These are phyloP conservation scores for Paracamarosporium sp. DNA, from an alignment of 2,329 filamentous ascomycete genomes.

Conservation along the genomic window DNA sequence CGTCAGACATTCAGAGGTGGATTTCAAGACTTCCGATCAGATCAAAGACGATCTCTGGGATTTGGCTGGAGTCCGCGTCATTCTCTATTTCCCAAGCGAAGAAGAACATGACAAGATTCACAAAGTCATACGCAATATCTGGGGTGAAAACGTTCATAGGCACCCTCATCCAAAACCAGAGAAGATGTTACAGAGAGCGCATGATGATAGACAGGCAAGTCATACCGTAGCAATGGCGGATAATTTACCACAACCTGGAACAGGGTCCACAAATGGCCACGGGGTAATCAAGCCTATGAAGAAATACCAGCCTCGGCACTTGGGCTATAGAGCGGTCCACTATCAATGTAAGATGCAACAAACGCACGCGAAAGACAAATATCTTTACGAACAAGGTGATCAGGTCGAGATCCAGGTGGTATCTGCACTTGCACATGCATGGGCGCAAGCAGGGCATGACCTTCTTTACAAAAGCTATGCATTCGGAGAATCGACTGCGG, in stretches of 20 bases:
- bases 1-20: too few species aligned
- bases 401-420: conserved; percentile 31
- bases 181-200: too few species aligned
- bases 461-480: conserved; percentile 27
- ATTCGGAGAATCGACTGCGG: not conserved
- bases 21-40: too few species aligned
- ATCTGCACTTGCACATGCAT: conserved; percentile 25
- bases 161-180: not conserved
- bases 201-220: too few species aligned
- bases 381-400: not conserved
- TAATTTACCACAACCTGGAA: too few species aligned
- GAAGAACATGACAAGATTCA: not conserved
- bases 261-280: too few species aligned
- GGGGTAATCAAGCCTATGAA: too few species aligned
- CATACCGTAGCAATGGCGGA: too few species aligned
- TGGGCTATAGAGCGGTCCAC: not conserved
- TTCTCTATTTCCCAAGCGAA: conserved; percentile 12
- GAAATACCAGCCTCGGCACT: too few species aligned
- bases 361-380: not conserved
- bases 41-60: conserved; percentile 9
- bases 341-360: not conserved
- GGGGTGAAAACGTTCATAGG: not conserved
- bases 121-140: not conserved
- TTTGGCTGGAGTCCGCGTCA: conserved; percentile 13
- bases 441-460: conserved; percentile 34